phyloP scores from a whole-genome alignment of 1,284 basidiomycete species.

The Sporisorium iseilematis-ciliati region DNA sequence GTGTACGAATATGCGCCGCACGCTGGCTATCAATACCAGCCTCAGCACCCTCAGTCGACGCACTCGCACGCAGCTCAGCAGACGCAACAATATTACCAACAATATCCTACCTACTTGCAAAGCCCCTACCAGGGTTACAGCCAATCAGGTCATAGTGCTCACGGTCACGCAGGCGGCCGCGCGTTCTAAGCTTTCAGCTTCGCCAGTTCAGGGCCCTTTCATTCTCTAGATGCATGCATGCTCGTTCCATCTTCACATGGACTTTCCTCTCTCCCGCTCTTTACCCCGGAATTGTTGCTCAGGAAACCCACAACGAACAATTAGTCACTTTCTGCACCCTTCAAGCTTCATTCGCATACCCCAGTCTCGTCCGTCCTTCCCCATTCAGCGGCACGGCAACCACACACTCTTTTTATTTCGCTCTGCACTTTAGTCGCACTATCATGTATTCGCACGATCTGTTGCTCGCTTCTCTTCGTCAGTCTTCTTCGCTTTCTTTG shows the following conservation, averaged over 20 bases:
- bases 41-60: conserved; percentile 11
- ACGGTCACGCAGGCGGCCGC: conserved; percentile 9
- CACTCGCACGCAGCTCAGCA: conserved; percentile 13
- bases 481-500: conserved; percentile 1
- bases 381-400: not conserved
- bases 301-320: conserved; percentile 7
- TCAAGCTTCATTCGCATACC: conserved; percentile 7
- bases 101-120: conserved; percentile 20
- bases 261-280: conserved; percentile 5
- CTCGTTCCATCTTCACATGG: conserved; percentile 10
- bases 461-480: conserved; percentile 3
- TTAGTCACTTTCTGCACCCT: conserved; percentile 5
- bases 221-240: conserved; percentile 1
- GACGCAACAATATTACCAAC: conserved; percentile 27
- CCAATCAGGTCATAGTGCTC: conserved; percentile 2
- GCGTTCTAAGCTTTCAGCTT: conserved; percentile 16
- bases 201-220: not conserved
- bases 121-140: conserved; percentile 22
- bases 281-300: conserved; percentile 8
- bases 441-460: conserved; percentile 12
- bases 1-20: conserved; percentile 20
- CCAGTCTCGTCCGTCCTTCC: not conserved
- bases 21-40: conserved; percentile 3
- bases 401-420: conserved; percentile 6
- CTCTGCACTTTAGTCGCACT: not conserved